Conservation (phyloP, 768 basidiomycete genomes). For the Thelephora aurantiotincta region DNA sequence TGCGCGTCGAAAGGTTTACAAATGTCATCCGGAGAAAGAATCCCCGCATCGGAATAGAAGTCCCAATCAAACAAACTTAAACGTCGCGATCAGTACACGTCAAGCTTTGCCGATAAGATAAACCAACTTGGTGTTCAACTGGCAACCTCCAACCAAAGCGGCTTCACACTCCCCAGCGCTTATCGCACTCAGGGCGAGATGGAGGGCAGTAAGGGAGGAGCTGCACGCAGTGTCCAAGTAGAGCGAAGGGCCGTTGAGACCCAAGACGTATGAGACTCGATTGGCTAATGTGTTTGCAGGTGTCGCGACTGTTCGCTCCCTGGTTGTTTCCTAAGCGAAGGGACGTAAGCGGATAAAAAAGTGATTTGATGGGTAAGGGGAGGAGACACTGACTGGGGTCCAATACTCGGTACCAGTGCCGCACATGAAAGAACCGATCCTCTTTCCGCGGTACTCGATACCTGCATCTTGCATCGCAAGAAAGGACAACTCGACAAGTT, state of each 20-base stretch:
- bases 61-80: conserved; percentile 22
- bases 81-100: neutral
- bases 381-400: neutral
- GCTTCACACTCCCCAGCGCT: conserved; percentile 30
- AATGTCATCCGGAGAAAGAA: conserved; percentile 27
- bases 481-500: conserved; percentile 25
- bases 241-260: conserved; percentile 32
- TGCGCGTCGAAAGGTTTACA: conserved; percentile 30
- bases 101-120: neutral
- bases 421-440: conserved; percentile 28
- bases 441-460: conserved; percentile 27
- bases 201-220: conserved; percentile 30
- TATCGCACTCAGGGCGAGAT: conserved; percentile 32
- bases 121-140: conserved; percentile 26
- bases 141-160: conserved; percentile 31
- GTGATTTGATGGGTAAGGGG: too few species aligned
- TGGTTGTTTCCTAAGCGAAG: too few species aligned
- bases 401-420: conserved; percentile 6
- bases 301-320: conserved; percentile 18
- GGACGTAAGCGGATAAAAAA: too few species aligned
- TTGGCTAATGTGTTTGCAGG: conserved; percentile 25
- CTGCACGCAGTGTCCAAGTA: conserved; percentile 38
- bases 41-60: conserved; percentile 21
- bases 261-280: conserved; percentile 26
- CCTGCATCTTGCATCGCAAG: conserved; percentile 32